Evolutionary conservation across 202 grass and related monocot species (phyloP).

Genomic region (Zoysia matrella): DNA sequence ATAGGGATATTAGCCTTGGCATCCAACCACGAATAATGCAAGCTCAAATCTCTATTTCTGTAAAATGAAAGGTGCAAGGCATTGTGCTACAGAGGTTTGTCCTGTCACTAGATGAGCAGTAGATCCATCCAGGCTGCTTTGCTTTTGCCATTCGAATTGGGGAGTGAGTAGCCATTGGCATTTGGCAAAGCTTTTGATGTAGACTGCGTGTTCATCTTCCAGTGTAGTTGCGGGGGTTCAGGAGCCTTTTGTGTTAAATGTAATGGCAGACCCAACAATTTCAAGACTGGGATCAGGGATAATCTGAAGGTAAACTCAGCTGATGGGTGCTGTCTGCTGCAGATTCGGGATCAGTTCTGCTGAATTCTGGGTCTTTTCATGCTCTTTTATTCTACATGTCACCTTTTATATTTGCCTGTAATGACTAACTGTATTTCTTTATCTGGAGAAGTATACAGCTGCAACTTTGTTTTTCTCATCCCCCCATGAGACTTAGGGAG

Average conservation of each 20-base stretch:
- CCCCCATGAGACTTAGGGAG: too few relatives aligned
- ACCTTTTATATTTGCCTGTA: too few relatives aligned
- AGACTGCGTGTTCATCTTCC: background rate
- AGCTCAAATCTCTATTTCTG: too few relatives aligned
- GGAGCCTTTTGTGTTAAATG: background rate
- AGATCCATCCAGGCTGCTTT: background rate
- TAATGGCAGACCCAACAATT: constrained; percentile 40
- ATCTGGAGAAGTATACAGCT: too few relatives aligned
- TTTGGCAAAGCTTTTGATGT: constrained; percentile 5
- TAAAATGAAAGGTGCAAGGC: too few relatives aligned
- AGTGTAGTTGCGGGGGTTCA: background rate
- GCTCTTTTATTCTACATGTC: too few relatives aligned
- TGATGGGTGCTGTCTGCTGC: constrained; percentile 23
- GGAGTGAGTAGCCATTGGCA: background rate
- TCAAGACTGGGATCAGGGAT: background rate
- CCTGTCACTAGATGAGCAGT: background rate
- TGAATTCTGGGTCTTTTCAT: background rate
- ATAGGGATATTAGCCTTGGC: too few relatives aligned
- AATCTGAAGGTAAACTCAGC: background rate
- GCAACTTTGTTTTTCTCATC: too few relatives aligned
- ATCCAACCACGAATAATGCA: too few relatives aligned
- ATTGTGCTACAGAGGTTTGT: background rate
- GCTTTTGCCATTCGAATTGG: constrained; percentile 17
- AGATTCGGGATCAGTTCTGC: background rate
- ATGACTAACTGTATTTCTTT: too few relatives aligned